phyloP scores from a whole-genome alignment of 768 basidiomycete species.

The Podaxis sp. region DNA sequence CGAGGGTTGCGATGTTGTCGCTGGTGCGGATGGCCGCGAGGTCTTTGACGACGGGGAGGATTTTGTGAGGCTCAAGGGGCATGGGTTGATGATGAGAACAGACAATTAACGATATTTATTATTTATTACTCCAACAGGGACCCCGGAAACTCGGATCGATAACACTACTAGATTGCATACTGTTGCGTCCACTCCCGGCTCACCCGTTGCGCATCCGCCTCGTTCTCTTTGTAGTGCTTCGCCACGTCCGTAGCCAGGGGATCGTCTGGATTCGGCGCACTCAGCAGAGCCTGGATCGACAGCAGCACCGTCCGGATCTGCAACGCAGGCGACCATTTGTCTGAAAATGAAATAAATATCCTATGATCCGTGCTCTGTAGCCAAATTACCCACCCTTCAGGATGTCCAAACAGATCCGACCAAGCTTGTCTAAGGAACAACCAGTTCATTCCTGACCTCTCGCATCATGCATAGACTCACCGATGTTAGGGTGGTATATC shows the following conservation, averaged over 20 bases:
- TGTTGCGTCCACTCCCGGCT: slow-evolving; percentile 95
- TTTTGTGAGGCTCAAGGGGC: slow-evolving; percentile 10
- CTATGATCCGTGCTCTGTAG: not conserved
- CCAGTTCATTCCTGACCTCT: slow-evolving; percentile 9
- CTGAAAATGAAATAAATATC: slow-evolving; percentile 36
- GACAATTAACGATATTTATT: slow-evolving; percentile 5
- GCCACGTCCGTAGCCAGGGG: slow-evolving; percentile 94
- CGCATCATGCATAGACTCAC: slow-evolving; percentile 45
- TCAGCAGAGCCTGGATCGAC: slow-evolving; percentile 95
- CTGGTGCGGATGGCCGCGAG: slow-evolving; percentile 18
- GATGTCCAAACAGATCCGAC: slow-evolving; percentile 97
- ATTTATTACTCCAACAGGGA: slow-evolving; percentile 10
- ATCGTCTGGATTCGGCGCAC: slow-evolving; percentile 95
- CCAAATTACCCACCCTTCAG: slow-evolving; percentile 70
- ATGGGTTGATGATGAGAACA: slow-evolving; percentile 5
- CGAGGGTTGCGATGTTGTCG: slow-evolving; percentile 20
- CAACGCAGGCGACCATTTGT: slow-evolving; percentile 99
- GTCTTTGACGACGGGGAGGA: slow-evolving; percentile 23
- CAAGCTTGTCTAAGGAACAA: slow-evolving; percentile 80
- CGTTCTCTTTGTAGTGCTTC: slow-evolving; percentile 98
- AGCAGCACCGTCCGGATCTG: slow-evolving; percentile 98
- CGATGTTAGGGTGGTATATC: slow-evolving; percentile 99
- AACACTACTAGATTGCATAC: slow-evolving; percentile 54
- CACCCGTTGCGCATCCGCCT: slow-evolving; percentile 88
- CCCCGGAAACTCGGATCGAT: slow-evolving; percentile 13